Base-by-base conservation (phyloP, 2,329 filamentous ascomycete species). In the Paracoccidioides lutzii region DNA sequence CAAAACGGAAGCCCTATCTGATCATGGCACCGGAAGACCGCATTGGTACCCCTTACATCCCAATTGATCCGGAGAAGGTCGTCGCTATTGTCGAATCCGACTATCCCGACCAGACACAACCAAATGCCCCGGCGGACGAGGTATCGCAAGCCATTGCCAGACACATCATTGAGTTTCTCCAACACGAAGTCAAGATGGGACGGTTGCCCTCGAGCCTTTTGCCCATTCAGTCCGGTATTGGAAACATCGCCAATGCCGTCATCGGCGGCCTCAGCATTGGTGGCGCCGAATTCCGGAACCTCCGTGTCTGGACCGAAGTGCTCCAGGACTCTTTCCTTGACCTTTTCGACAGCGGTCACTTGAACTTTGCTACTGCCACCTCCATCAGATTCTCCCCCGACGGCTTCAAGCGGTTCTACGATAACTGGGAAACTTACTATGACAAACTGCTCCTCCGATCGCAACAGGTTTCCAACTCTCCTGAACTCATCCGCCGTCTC, bases 281-380 rank as follows among this genome's bases (percentile, higher is more conserved):
- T 12, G 77, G 76, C 58, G 87, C 87, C 61, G 85, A 90, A 70
- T 95, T 95, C 78, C 81, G 82, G 67, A 87, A 94, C 75, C 80
- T 95, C 57, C 90, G 87, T 69, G 90, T 95, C 42, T 95, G 89
- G 90, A 95, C 90, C 30, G 89, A 95, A 73, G 89, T 95, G 50
- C 82, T 95, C 56, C 89, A 95, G 75, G 89, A 95, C 69, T 90
- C 87, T 28, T 95, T 95, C 81, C 81, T 95, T 30, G 90, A 95
- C 69, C 85, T 95, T 55, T 94, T 95, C 72, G 90, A 95, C 76
- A 86, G 82, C 58, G 89, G 88, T 32, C 84, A 88, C 67, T 80
- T 95, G 22, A 88, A 94, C 74, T 95, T 93, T 65, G 90, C 89
- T 46, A 95, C 89, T 0, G 88, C 89, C 42, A 95, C 89, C 5